Percentiles rank a stretch among this genome's conserved stretches.
phyloP scores from a whole-genome alignment of 495 filamentous ascomycete genomes.

The Xylaria cubensis region DNA sequence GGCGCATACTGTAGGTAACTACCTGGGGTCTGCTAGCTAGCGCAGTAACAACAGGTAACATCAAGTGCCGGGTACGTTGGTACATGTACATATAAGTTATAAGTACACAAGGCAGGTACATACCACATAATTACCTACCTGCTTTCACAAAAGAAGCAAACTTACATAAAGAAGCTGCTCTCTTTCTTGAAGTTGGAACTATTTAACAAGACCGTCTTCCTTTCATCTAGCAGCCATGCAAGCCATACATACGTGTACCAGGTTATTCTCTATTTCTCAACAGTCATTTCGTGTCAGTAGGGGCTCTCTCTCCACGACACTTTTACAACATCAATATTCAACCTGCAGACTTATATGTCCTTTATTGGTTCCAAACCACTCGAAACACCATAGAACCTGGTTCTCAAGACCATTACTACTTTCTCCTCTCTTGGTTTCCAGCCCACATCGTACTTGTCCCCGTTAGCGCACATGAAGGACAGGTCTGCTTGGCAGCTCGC shows the following conservation, averaged over 20 bases:
- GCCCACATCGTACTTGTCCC: not conserved
- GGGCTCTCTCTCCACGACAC: not conserved
- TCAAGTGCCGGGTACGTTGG: not conserved
- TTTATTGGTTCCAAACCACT: not conserved
- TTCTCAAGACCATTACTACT: no score
- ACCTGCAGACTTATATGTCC: not conserved
- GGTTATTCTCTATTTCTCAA: not conserved
- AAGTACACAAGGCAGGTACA: not conserved
- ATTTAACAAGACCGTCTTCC: not conserved
- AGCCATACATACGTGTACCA: no score
- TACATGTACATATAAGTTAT: not conserved
- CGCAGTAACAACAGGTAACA: no score
- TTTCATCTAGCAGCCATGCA: not conserved
- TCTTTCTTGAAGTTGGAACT: not conserved
- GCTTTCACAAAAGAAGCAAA: not conserved
- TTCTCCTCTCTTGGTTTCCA: not conserved
- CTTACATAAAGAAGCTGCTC: not conserved
- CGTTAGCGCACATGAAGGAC: not conserved
- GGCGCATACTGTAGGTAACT: no score
- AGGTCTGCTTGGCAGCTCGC: not conserved
- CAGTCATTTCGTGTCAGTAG: not conserved
- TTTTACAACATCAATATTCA: not conserved
- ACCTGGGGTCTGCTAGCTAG: no score
- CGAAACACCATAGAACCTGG: not conserved
- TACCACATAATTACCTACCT: not conserved